Base-by-base conservation (phyloP, 2,329 filamentous ascomycete species). In the Cucurbitaria berberidis region DNA sequence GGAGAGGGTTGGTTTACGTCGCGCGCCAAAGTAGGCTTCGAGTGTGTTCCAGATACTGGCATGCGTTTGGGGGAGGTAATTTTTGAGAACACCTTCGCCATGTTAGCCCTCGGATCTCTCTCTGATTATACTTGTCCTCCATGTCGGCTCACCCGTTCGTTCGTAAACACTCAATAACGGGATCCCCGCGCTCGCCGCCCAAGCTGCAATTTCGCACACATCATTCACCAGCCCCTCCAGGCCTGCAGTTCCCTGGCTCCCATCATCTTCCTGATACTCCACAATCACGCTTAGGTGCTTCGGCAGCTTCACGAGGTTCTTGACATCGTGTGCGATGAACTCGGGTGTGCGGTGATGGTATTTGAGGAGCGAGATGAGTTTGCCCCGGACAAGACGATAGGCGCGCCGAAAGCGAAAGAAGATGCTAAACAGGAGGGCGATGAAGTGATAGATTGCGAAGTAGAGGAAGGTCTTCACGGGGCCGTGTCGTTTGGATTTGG, bases 331-430 rank as follows among this genome's bases (percentile, higher is more conserved):
- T 68, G 89, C 87, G 64, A 99, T 96, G 70, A 96, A 86, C 72
- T 96, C 91, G 7, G 95, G 95, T 0, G 93, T 96, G 46, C 91
- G 90, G 76, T 99, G 95, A 78, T 99, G 96, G 78, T 99, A 95
- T 74, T 93, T 93, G 48, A 96, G 81, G 56, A 98, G 84, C 9
- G 91, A 90, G 47, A 91, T 85, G 59, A 93, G 79, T 54, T 90
- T 87, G 73, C 95, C 89, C 63, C 86, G 81, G 44, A 96, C 82
- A 8, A 88, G 85, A 73, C 93, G 89, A 78, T 91, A 95, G 49
- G 86, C 85, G 70, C 91, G 87, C 52, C 93, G 87, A 53, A 91
- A 77, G 58, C 92, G 89, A 62, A 97, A 88, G 74, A 95, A 96
- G 60, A 98, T 80, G 6, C 91, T 93, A 78, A 96, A 98, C 62